These are phyloP conservation scores for Fraxinus sp. DNA, from an alignment of 305 asterid genomes.

Conservation along the genomic window DNA sequence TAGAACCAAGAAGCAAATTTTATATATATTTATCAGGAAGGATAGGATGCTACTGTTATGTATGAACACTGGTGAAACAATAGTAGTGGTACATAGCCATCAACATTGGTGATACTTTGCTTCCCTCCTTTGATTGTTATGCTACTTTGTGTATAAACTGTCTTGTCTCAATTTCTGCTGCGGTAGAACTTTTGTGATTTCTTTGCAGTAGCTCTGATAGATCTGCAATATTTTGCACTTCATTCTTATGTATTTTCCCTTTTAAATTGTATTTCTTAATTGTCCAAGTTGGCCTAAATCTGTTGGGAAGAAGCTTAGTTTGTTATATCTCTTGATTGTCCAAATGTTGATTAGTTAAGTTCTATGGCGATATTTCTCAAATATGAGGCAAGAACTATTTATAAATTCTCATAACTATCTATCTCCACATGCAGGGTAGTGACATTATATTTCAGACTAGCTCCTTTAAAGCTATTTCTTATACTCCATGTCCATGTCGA, in stretches of 20 bases:
- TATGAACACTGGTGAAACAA: not conserved
- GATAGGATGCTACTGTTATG: not conserved
- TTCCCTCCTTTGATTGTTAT: not conserved
- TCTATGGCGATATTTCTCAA: not conserved
- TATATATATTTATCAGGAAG: not conserved
- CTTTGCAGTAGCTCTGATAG: slow-evolving; percentile 7
- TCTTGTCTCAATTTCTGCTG: not conserved
- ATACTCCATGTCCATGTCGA: slow-evolving; percentile 31
- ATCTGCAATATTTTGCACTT: slow-evolving; percentile 1
- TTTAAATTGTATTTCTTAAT: not conserved
- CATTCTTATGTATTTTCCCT: not conserved
- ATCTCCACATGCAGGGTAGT: slow-evolving; percentile 53
- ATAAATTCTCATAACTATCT: slow-evolving; percentile 12
- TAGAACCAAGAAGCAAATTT: not conserved
- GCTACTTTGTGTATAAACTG: not conserved
- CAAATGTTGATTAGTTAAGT: not conserved
- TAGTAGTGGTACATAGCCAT: not conserved
- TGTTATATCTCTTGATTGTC: not conserved
- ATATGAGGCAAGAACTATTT: slow-evolving; percentile 1
- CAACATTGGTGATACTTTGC: not conserved
- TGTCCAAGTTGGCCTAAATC: not conserved
- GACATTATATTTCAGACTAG: slow-evolving; percentile 43
- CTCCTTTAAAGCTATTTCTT: slow-evolving; percentile 37
- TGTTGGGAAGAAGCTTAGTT: not conserved
- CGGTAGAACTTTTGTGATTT: not conserved